A percentile compares a stretch with the other conserved stretches of the same genome.
These are phyloP conservation scores for Alternaria arbusti DNA, from an alignment of 2,329 filamentous ascomycete genomes.

Conservation along the genomic window DNA sequence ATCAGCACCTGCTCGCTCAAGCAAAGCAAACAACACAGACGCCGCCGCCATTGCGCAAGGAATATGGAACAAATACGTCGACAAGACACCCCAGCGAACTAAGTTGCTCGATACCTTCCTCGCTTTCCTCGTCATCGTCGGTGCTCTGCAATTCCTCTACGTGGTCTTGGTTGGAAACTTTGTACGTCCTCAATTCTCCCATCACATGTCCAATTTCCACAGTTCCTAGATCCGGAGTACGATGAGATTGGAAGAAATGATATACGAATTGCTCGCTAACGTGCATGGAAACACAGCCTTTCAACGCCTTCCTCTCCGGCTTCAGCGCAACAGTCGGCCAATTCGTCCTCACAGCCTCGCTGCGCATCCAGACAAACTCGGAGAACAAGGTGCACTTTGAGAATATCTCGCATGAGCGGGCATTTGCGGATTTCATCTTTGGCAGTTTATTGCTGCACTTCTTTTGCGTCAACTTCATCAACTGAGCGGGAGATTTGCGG, in stretches of 20 bases:
- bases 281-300: conserved; percentile 70
- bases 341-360: conserved; percentile 89
- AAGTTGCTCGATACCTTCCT: conserved; percentile 94
- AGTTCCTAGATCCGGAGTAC: background rate
- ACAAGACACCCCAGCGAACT: conserved; percentile 84
- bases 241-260: background rate
- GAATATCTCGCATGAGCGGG: conserved; percentile 80
- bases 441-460: conserved; percentile 96
- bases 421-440: conserved; percentile 95
- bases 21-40: conserved; percentile 45
- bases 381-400: conserved; percentile 81
- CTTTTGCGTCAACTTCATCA: conserved; percentile 99
- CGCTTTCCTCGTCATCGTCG: conserved; percentile 82
- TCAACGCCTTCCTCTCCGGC: conserved; percentile 97
- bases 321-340: conserved; percentile 95
- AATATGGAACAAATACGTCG: conserved; percentile 78
- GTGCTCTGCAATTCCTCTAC: conserved; percentile 91
- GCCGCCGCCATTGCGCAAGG: conserved; percentile 67
- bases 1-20: conserved; percentile 22
- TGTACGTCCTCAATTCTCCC: conserved; percentile 61
- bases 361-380: conserved; percentile 90
- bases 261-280: background rate
- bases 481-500: conserved; percentile 62
- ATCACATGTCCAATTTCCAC: background rate
- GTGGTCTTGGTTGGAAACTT: conserved; percentile 93